Evolutionary conservation across 768 basidiomycete species (phyloP).

Genomic region (Strobilomyces dryophilus): DNA sequence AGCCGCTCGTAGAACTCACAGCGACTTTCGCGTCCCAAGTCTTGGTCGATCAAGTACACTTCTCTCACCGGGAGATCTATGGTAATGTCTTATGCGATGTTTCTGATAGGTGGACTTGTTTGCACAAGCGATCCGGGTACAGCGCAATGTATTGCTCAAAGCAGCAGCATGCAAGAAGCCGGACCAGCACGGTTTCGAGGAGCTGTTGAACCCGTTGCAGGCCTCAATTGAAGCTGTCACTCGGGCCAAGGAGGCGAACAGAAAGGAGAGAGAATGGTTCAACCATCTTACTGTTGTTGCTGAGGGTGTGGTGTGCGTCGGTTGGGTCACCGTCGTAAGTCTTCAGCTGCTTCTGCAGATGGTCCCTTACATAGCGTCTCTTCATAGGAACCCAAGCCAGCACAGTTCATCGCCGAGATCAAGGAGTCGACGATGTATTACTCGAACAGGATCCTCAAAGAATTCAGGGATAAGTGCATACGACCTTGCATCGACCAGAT

Average conservation of each 20-base stretch:
- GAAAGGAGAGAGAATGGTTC: constrained; percentile 78
- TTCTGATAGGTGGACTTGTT: constrained; percentile 59
- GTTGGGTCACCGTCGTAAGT: constrained; percentile 85
- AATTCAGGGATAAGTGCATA: constrained; percentile 86
- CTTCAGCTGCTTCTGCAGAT: not conserved
- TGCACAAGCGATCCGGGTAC: constrained; percentile 58
- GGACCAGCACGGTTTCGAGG: constrained; percentile 50
- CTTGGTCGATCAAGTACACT: constrained; percentile 73
- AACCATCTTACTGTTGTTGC: constrained; percentile 77
- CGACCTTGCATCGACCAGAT: not conserved
- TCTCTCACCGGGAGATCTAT: constrained; percentile 2
- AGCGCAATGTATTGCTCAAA: constrained; percentile 64
- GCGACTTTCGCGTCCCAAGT: constrained; percentile 61
- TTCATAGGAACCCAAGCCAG: constrained; percentile 68
- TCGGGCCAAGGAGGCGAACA: constrained; percentile 77
- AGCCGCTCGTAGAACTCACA: constrained; percentile 71
- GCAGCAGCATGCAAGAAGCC: constrained; percentile 81
- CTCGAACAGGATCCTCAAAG: constrained; percentile 85
- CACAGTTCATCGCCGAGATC: constrained; percentile 70
- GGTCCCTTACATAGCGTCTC: not conserved
- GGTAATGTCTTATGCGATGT: constrained; percentile 2
- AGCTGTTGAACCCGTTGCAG: constrained; percentile 64
- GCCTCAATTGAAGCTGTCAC: constrained; percentile 69
- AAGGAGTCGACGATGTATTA: constrained; percentile 89
- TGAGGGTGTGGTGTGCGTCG: constrained; percentile 76